These are phyloP conservation scores for Plasmodium gaboni DNA, from an alignment of 169 alveolate genomes.

Conservation along the genomic window DNA sequence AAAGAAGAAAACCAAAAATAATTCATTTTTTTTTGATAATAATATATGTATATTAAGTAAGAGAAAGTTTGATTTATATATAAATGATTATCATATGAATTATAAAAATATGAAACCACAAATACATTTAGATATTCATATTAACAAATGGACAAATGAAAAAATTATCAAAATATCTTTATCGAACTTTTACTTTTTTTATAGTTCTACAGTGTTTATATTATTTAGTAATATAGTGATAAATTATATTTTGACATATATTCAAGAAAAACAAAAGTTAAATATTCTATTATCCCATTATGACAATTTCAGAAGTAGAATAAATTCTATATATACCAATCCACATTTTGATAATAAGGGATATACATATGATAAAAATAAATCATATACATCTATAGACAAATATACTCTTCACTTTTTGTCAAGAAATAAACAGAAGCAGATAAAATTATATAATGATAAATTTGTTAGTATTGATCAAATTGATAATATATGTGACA, in stretches of 20 bases:
- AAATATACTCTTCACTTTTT: background rate
- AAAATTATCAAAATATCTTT: constrained; percentile 40
- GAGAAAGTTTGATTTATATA: constrained; percentile 49
- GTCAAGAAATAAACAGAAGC: background rate
- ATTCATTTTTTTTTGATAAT: constrained; percentile 4
- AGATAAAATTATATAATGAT: constrained; percentile 5
- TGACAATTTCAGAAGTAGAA: background rate
- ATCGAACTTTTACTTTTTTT: constrained; percentile 48
- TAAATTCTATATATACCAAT: too few relatives aligned
- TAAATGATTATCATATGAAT: constrained; percentile 31
- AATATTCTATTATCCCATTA: constrained; percentile 2
- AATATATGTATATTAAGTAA: constrained; percentile 53
- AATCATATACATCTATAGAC: too few relatives aligned
- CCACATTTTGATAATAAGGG: too few relatives aligned
- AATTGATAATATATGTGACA: constrained; percentile 25
- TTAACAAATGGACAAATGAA: constrained; percentile 25
- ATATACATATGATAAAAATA: too few relatives aligned
- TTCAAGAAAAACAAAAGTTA: constrained; percentile 59
- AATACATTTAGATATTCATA: constrained; percentile 48
- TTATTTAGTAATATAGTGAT: constrained; percentile 29
- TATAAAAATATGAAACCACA: constrained; percentile 19
- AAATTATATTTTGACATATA: constrained; percentile 41
- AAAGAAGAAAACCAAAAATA: constrained; percentile 17
- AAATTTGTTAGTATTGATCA: constrained; percentile 40
- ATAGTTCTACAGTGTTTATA: constrained; percentile 65